Evolutionary conservation across 208 protist species (phyloP), one percentile per base, ranked within the genome.

Genomic region (Strigomonas galati): DNA sequence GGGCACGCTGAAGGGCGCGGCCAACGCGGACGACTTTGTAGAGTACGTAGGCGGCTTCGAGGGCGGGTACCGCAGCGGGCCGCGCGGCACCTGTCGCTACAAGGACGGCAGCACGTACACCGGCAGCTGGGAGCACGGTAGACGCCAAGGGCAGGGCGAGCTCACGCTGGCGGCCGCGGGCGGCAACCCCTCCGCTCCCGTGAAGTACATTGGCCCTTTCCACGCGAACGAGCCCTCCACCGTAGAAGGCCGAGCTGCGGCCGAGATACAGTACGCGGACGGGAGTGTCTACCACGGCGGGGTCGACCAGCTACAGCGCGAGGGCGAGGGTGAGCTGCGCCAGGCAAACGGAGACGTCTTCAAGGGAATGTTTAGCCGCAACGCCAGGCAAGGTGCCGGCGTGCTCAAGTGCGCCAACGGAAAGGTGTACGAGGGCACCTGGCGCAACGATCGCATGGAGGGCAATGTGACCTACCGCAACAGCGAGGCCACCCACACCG

Each of bases 21-120:
- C 85, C 0, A 72, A 63, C 30, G 28, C 74, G 12, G 88, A 94
- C 67, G 72, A 91, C 60, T 92, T 81, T 59, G 66, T 48, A 9
- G 76, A 82, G 24, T 95, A 96, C 76, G 74, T 56, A 1, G 92
- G 92, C 19, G 4, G 28, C 35, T 97, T 94, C 69, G 28, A 71
- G 19, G 31, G 58, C 0, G 87, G 88, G 15, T 58, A 78, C 49
- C 78, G 87, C 49, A 79, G 72, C 59, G 93, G 91, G 4, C 17
- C 31, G 27, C 57, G 72, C n/a, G 92, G 92, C 15, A 30, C 53
- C 43, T 94, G 85, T 37, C 32, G 63, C n/a, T 93, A 91, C 74
- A 65, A 44, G 4, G 84, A 94, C 74, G 88, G 86, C 4, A 76
- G 84, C 62, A 43, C 78, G 24, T 96, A 96, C 78, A 79, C 83